These are phyloP conservation scores for Cladosporium sp. DNA, from an alignment of 2,329 filamentous ascomycete species.

Conservation along the genomic window DNA sequence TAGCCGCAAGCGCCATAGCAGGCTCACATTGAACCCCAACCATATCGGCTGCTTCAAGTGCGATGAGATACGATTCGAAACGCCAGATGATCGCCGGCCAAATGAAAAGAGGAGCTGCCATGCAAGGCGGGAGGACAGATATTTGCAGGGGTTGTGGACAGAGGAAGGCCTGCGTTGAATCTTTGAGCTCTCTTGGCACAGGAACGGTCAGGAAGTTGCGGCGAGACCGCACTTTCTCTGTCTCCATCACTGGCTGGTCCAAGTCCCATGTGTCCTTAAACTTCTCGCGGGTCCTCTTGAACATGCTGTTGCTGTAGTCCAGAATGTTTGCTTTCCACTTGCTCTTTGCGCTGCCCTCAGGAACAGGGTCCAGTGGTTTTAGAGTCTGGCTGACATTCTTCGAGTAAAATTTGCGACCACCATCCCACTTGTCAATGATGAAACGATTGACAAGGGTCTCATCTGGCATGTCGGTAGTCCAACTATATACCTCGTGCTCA, in stretches of 20 bases:
- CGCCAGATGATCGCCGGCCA: slow-evolving; percentile 84
- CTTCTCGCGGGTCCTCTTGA: slow-evolving; percentile 57
- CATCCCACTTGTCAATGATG: slow-evolving; percentile 58
- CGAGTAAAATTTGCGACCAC: slow-evolving; percentile 60
- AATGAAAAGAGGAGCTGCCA: slow-evolving; percentile 71
- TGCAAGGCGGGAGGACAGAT: slow-evolving; percentile 67
- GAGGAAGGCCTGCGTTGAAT: slow-evolving; percentile 58
- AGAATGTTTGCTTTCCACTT: slow-evolving; percentile 64
- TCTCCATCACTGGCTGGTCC: slow-evolving; percentile 79
- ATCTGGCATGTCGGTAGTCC: slow-evolving; percentile 44
- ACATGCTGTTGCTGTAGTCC: slow-evolving; percentile 80
- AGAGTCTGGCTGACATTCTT: slow-evolving; percentile 50
- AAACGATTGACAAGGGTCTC: slow-evolving; percentile 51
- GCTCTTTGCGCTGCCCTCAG: slow-evolving; percentile 51
- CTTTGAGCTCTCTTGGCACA: slow-evolving; percentile 53
- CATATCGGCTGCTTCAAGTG: slow-evolving; percentile 68
- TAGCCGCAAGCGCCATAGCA: slow-evolving; percentile 75
- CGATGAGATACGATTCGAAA: slow-evolving; percentile 78
- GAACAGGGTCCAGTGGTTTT: slow-evolving; percentile 65
- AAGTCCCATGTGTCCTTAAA: slow-evolving; percentile 55
- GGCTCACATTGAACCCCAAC: slow-evolving; percentile 66
- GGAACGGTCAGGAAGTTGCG: slow-evolving; percentile 78
- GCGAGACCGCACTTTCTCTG: slow-evolving; percentile 71
- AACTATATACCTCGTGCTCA: slow-evolving; percentile 44
- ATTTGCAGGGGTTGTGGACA: slow-evolving; percentile 75